Evolutionary conservation across 2,329 filamentous ascomycete species (phyloP), one percentile per base, ranked within the genome.

Genomic region (Phyllachora maydis): DNA sequence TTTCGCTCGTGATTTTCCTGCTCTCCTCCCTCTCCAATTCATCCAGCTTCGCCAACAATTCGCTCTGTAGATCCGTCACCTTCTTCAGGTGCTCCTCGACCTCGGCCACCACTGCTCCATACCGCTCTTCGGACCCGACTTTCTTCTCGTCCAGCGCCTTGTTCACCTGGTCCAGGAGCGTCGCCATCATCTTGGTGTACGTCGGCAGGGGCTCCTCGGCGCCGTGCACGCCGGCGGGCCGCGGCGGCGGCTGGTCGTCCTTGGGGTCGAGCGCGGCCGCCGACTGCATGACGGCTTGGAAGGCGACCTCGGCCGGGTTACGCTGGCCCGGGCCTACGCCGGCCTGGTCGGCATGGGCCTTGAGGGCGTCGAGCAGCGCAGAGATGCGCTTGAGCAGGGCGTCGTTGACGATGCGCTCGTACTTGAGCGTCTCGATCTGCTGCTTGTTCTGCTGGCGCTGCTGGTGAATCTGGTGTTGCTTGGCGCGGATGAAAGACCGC

Each of bases 171-270:
- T 98, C 88, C 11, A 95, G 64, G 37, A 98, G 50, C n/a, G 73
- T 69, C n/a, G 78, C 78, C 75, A 98, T 83, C 88, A 98, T 98
- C 56, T 90, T 81, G 18, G 81, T 88, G 43, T 92, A 98, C 9
- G 72, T 75, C 1, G 78, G 79, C 36, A 78, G 67, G 39, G 61
- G 69, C 43, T 75, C 65, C 35, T 74, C 69, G 26, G 79, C 60
- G 19, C 62, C 59, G 41, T 90, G 74, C 14, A 93, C 74, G 22
- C 78, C 82, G 33, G 71, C 72, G 2, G 83, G 83, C 13, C 76
- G 59, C 23, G 65, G 59, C 6, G 76, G 71, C 4, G 81, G 77
- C 30, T 67, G 66, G 41, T 81, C 68, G 38, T 90, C 77, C 28
- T 73, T 65, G 21, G 70, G 60, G 32, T 74, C 65, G 26, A 69